phyloP scores from a whole-genome alignment of 192 early-diverging fungal genomes.

The Diversispora epigaea region DNA sequence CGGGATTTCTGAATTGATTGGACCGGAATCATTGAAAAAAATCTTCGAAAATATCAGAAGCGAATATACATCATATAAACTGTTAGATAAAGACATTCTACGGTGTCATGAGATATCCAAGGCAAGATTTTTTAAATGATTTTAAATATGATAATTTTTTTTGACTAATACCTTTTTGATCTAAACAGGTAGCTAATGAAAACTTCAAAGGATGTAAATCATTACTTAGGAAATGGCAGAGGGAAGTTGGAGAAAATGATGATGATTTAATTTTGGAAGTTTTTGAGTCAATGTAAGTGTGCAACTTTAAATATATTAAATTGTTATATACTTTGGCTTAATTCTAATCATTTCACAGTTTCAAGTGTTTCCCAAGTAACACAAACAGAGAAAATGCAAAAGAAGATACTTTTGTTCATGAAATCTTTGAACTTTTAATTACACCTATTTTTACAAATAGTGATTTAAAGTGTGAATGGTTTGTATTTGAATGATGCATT shows the following conservation, averaged over 20 bases:
- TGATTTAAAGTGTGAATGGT: no score
- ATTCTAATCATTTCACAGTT: background rate
- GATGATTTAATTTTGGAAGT: slow-evolving; percentile 1
- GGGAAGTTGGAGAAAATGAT: background rate
- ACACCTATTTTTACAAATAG: slow-evolving; percentile 1
- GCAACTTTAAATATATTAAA: background rate
- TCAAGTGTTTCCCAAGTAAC: no score
- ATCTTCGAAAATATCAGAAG: no score
- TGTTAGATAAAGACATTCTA: background rate
- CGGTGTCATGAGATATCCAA: slow-evolving; percentile 4
- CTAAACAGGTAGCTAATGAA: slow-evolving; percentile 2
- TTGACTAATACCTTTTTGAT: background rate
- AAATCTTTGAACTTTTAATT: background rate
- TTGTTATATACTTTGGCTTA: background rate
- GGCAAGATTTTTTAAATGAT: slow-evolving; percentile 16
- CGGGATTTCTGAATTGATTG: no score
- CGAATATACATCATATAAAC: no score
- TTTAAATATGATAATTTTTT: background rate
- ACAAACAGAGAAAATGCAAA: background rate
- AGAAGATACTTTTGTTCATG: slow-evolving; percentile 6
- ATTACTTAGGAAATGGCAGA: slow-evolving; percentile 13
- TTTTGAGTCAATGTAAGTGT: slow-evolving; percentile 6
- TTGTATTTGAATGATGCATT: background rate
- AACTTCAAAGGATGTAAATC: slow-evolving; percentile 1
- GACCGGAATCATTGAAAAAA: no score